Base-by-base conservation (phyloP, 805 yeast species). In the Starmerella sp. region DNA sequence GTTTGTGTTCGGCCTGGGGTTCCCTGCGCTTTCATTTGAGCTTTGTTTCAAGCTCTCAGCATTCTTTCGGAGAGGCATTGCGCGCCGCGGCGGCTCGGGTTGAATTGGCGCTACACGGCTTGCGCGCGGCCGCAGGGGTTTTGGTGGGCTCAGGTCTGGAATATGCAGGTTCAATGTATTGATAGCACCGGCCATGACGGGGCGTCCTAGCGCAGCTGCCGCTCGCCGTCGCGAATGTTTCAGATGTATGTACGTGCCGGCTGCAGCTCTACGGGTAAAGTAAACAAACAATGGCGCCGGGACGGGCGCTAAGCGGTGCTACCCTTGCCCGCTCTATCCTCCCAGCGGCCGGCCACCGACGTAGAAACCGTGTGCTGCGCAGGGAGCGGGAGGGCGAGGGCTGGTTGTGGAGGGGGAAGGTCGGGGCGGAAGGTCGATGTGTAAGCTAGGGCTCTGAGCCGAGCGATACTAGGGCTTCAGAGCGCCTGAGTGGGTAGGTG, bases 101-200 rank as follows among this genome's bases (percentile, higher is more conserved):
- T 37, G 41, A 6, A 3, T 37, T 9, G 41, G 7, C 17, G 41
- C 8, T 15, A 37, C 15, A 7, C 48, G 48, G n/a, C 17, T n/a
- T 5, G 36, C 29, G 37, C 48, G 35, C 30, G 49, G 31, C 31
- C 49, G 13, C 30, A 7, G 35, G 31, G 9, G 34, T 22, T 46
- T 46, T 32, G 49, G 49, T 9, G 49, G 49, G 10, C 49, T 34
- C 3, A 46, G 49, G 15, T 46, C 49, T 5, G 49, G 49, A 15
- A 46, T 46, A 28, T 32, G 39, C 31, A 46, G 31, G 30, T n/a
- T 14, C 39, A 46, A 15, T 4, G 28, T 17, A 28, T 34, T 46
- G 31, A 14, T n/a, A 4, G 39, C 39, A 22, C 30, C 15, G 15
- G 49, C 39, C 49, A 46, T 46, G 28, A 10, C 30, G 15, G n/a